Percentiles rank a stretch among this genome's conserved stretches.
Conservation (phyloP, 2,329 filamentous ascomycete genomes). For the Penicillium sp. region DNA sequence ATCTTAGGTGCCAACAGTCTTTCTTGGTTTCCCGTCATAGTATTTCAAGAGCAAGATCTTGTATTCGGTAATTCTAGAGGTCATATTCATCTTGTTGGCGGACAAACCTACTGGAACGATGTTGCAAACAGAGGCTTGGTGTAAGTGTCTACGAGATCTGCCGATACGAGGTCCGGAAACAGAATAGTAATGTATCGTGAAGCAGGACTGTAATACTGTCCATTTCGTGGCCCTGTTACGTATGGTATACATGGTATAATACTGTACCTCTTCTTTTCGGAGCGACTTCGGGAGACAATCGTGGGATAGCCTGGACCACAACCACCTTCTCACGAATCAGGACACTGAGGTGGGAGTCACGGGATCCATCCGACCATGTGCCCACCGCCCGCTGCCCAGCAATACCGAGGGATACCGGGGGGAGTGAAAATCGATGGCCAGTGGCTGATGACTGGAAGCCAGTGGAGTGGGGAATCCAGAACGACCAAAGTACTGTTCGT, state of each 20-base stretch:
- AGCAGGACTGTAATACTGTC: background rate
- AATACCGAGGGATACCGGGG: conserved; percentile 13
- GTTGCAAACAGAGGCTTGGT: too few relatives aligned
- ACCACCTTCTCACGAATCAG: background rate
- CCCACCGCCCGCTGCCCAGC: background rate
- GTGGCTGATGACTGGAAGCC: background rate
- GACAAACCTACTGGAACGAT: too few relatives aligned
- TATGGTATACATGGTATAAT: background rate
- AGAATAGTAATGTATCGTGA: background rate
- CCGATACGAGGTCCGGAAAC: background rate
- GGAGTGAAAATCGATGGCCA: conserved; percentile 4
- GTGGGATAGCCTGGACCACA: background rate
- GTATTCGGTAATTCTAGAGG: too few relatives aligned
- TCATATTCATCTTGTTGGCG: too few relatives aligned
- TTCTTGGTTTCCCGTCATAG: background rate
- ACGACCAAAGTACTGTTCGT: conserved; percentile 5
- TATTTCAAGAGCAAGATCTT: too few relatives aligned
- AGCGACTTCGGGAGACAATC: background rate
- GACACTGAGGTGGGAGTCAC: conserved; percentile 16
- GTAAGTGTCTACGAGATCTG: too few relatives aligned
- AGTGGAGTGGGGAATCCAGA: background rate
- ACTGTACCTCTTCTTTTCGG: background rate
- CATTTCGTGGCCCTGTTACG: background rate
- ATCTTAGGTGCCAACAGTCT: background rate
- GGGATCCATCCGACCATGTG: too few relatives aligned